Evolutionary conservation across 2,329 filamentous ascomycete species (phyloP).

Genomic region (Ascocoryne sarcoides): DNA sequence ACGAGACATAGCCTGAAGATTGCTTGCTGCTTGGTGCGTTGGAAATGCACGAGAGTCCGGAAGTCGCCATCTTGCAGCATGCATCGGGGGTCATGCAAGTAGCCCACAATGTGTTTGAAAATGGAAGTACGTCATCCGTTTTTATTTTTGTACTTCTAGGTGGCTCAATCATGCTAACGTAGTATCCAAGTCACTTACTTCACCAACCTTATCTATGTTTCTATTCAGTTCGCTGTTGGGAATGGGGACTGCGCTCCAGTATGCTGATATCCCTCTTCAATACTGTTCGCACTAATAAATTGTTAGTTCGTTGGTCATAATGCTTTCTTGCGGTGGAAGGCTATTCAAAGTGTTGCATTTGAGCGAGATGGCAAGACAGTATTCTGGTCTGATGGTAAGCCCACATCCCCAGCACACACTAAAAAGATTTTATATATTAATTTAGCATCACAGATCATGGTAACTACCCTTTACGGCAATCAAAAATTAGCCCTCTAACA

Average conservation of each 20-base stretch:
- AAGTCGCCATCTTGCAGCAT: slow-evolving; percentile 72
- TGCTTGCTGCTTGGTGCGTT: slow-evolving; percentile 71
- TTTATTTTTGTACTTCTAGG: too few relatives aligned
- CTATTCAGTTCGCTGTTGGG: slow-evolving; percentile 67
- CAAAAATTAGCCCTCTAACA: too few relatives aligned
- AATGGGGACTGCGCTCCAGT: slow-evolving; percentile 64
- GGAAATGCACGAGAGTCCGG: slow-evolving; percentile 71
- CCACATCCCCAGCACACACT: slow-evolving; percentile 55
- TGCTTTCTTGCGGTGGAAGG: slow-evolving; percentile 65
- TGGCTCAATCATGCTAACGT: too few relatives aligned
- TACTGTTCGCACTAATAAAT: not conserved
- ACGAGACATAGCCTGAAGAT: slow-evolving; percentile 33
- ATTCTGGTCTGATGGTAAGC: slow-evolving; percentile 63
- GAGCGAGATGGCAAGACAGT: slow-evolving; percentile 61
- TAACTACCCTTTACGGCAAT: too few relatives aligned
- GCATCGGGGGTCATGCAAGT: slow-evolving; percentile 73
- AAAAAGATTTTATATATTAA: too few relatives aligned
- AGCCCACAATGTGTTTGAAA: slow-evolving; percentile 63
- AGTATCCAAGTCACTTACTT: slow-evolving; percentile 61
- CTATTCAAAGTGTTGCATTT: slow-evolving; percentile 67
- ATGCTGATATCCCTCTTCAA: not conserved
- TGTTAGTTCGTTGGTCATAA: slow-evolving; percentile 65
- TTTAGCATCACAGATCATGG: not conserved
- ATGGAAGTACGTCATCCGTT: slow-evolving; percentile 31
- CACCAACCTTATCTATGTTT: slow-evolving; percentile 66